phyloP scores from a whole-genome alignment of 108 stramenopile species.

The Fistulifera pelliculosa region DNA sequence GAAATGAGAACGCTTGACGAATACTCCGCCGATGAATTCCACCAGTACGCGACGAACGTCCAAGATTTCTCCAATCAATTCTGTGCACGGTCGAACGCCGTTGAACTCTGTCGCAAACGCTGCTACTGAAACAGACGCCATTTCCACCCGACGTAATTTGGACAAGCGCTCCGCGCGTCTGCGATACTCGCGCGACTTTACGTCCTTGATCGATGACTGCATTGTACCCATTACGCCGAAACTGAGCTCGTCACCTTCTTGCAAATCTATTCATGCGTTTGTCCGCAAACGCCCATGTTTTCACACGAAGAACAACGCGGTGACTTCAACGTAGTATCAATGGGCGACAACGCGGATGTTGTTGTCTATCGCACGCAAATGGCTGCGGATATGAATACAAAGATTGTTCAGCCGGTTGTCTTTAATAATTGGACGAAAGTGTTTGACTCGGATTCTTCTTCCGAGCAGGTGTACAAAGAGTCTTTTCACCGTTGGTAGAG shows the following conservation, averaged over 20 bases:
- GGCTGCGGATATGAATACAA: not conserved
- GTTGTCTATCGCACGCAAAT: not conserved
- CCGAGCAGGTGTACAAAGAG: constrained; percentile 2
- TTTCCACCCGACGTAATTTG: constrained; percentile 3
- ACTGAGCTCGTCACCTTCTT: not conserved
- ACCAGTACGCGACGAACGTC: no score
- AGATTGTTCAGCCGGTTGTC: not conserved
- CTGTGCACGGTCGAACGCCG: no score
- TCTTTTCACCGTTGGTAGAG: not conserved
- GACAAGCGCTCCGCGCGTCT: constrained; percentile 5
- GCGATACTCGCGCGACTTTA: not conserved
- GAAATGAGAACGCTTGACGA: no score
- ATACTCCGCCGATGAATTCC: no score
- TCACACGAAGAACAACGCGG: not conserved
- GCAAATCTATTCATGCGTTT: not conserved
- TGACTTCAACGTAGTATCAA: constrained; percentile 4
- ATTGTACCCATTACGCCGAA: not conserved
- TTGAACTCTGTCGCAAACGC: no score
- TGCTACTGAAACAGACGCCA: no score
- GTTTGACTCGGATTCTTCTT: constrained; percentile 6
- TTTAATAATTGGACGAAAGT: constrained; percentile 1
- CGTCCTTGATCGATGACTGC: not conserved
- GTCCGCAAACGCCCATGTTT: constrained; percentile 4
- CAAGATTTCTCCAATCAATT: no score
- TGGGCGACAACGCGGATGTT: not conserved